Evolutionary conservation across 2,329 filamentous ascomycete species (phyloP).

Genomic region (Trichoderma cornu-damae): DNA sequence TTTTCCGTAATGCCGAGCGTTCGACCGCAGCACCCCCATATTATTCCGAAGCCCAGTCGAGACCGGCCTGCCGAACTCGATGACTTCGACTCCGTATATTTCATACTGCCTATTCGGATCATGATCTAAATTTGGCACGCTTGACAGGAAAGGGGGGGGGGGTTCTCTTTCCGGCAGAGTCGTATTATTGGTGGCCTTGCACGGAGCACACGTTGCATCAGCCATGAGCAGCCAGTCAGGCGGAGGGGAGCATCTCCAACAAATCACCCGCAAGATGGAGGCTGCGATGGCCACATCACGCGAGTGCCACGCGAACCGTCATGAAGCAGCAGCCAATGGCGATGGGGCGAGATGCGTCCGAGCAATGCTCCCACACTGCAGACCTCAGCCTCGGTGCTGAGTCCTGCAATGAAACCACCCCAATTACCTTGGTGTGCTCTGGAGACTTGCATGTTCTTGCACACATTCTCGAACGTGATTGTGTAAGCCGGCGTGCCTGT

Average conservation of each 20-base stretch:
- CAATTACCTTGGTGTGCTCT: not conserved
- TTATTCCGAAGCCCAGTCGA: not conserved
- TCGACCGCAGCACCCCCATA: not conserved
- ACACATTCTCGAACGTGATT: not conserved
- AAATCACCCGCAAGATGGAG: not conserved
- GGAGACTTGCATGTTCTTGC: not conserved
- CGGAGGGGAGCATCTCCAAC: not conserved
- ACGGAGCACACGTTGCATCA: not conserved
- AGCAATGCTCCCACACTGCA: slow-evolving; percentile 11
- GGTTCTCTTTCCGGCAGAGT: not conserved
- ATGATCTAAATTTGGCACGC: slow-evolving; percentile 14
- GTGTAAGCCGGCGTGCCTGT: not conserved
- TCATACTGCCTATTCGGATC: not conserved
- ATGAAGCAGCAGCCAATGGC: slow-evolving; percentile 1
- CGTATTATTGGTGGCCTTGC: slow-evolving; percentile 10
- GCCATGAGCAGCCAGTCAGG: not conserved
- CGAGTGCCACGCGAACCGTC: not conserved
- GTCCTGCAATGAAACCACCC: slow-evolving; percentile 12
- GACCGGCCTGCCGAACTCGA: not conserved
- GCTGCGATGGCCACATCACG: not conserved
- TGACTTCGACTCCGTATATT: not conserved
- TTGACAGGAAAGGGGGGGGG: not conserved
- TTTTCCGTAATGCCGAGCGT: not conserved
- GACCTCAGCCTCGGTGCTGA: slow-evolving; percentile 13
- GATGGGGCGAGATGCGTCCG: not conserved